Evolutionary conservation across 208 protist species (phyloP).

Genomic region (Phytomonas serpens): DNA sequence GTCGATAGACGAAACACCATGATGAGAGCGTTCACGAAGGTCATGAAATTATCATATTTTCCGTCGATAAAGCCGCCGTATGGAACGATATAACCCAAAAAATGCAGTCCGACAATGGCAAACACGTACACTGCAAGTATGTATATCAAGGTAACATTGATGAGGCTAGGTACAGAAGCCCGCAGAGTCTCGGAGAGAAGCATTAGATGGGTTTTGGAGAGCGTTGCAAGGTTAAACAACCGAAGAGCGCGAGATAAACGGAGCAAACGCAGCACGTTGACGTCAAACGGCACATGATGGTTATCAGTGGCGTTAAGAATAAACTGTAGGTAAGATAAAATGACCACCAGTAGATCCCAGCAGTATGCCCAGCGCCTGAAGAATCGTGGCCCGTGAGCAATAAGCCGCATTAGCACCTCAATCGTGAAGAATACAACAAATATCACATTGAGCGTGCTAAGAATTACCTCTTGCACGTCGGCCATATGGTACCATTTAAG

Average conservation of each 20-base stretch:
- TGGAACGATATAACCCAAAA: slow-evolving; percentile 77
- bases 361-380: slow-evolving; percentile 76
- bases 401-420: slow-evolving; percentile 70
- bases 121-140: slow-evolving; percentile 84
- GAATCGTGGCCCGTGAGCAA: slow-evolving; percentile 63
- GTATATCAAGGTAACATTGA: slow-evolving; percentile 77
- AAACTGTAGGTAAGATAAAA: slow-evolving; percentile 78
- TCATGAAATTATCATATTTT: slow-evolving; percentile 84
- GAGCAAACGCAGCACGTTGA: slow-evolving; percentile 85
- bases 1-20: slow-evolving; percentile 85
- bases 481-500: slow-evolving; percentile 77
- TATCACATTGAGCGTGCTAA: slow-evolving; percentile 70
- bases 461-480: slow-evolving; percentile 26
- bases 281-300: slow-evolving; percentile 74
- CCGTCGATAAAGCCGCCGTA: slow-evolving; percentile 62
- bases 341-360: slow-evolving; percentile 76
- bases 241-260: slow-evolving; percentile 49
- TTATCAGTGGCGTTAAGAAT: slow-evolving; percentile 41
- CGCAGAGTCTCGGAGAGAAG: slow-evolving; percentile 64
- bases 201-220: slow-evolving; percentile 34
- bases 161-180: slow-evolving; percentile 51
- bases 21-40: slow-evolving; percentile 77
- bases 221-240: slow-evolving; percentile 26
- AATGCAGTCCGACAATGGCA: slow-evolving; percentile 80
- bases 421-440: slow-evolving; percentile 83